Base-by-base conservation (phyloP, 768 basidiomycete genomes). In the Pisolithus albus region DNA sequence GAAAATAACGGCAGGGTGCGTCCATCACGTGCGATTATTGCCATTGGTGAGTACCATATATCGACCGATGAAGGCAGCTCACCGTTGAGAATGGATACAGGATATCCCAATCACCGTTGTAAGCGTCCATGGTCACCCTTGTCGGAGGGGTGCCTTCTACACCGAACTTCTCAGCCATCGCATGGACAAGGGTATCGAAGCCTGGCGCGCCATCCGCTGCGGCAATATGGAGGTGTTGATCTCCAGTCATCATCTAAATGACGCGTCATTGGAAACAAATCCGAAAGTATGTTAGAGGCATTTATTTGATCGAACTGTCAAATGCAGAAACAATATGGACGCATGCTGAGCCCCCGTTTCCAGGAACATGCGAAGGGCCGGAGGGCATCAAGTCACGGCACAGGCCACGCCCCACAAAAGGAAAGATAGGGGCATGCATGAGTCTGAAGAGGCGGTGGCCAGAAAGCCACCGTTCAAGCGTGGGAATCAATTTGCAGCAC, bases 51-150 rank as follows among this genome's bases (percentile, higher is more conserved):
- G 34, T 34, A 21, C 16, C 39, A 42, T 5, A 10, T 4, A 0
- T 18, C 24, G 18, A 23, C 30, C 7, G 16, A 36, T 1, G 19
- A 43, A 28, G 24, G 41, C 0, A 1, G 43, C 81, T 34, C 58
- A 88, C 89, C 40, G 82, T 71, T 3, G 86, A 86, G 66, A 90
- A 88, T 13, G 88, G 88, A 64, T 86, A 91, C 37, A 94, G 61
- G 1, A 82, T 72, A 65, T 95, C 91, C 92, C 93, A 98, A 59
- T 96, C 91, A 15, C 80, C 70, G 57, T 92, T 93, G 61, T 83
- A 76, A 52, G 88, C 83, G 53, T 88, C 76, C 78, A 92, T 84
- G 3, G 73, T 63, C 7, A 86, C 75, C 0, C 75, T 70, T 2
- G 66, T 64, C 0, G 81, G 72, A 23, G 63, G 64, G 16, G 61